Base-by-base conservation (phyloP, 768 basidiomycete genomes). In the Zangia roseola region DNA sequence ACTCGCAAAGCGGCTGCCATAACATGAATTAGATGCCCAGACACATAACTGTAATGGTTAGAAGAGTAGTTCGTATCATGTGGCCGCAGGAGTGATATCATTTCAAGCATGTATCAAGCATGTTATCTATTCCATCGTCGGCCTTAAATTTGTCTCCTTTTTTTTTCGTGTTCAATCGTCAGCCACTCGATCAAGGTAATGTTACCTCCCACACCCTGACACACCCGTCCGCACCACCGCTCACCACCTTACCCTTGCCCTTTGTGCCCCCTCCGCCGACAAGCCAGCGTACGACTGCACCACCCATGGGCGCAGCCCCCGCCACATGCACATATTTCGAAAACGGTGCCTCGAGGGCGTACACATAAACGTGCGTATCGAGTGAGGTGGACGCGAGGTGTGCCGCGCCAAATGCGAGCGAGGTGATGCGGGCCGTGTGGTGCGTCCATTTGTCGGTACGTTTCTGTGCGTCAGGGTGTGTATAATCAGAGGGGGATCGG, bases 351-450 rank as follows among this genome's bases (percentile, higher is more conserved):
- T 71, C 71, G 25, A 91, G 82, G 54, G 85, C 84, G 83, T 90
- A 97, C 21, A 97, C 71, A 61, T 93, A 97, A 5, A 95, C 82
- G 56, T 92, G 82, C 25, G 94, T 94, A 65, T 98, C 95, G n/a
- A 95, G 76, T 17, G 92, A 91, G 10, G 87, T 93, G 5, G 92
- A 93, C 10, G 84, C 94, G 53, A 88, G 80, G 61, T 94, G 83
- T 52, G 76, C 75, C 38, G 49, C 13, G 6, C 43, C 46, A 47
- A 68, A 68, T 2, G 63, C 51, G 10, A 98, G 75, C 10, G 89
- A 82, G 57, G 85, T 80, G 52, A 97, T 80, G 24, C 91, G 84
- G 1, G 83, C 90, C 9, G 84, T 76, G 70, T 98, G 95, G 73
- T 85, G 82, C 8, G 88, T 80, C 95, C 95, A 97, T 47, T 83